phyloP scores from a whole-genome alignment of 305 asterid genomes.

The Galium porrigens region DNA sequence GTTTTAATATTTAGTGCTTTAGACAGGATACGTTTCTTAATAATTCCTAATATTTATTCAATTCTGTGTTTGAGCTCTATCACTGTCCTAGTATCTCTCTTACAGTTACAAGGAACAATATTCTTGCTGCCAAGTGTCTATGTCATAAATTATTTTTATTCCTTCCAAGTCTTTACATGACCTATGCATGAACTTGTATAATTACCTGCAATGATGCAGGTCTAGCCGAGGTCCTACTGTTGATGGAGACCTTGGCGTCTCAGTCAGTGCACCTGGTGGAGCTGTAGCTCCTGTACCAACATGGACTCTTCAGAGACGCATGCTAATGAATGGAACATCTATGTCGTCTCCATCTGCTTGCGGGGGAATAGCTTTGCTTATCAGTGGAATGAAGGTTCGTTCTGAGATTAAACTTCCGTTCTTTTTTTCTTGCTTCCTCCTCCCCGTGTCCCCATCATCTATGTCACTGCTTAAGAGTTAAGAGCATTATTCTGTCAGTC shows the following conservation, averaged over 20 bases:
- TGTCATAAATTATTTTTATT: background rate
- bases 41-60: background rate
- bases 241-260: conserved; percentile 94
- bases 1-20: background rate
- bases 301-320: conserved; percentile 94
- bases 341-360: conserved; percentile 98
- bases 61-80: background rate
- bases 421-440: background rate
- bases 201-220: conserved; percentile 46
- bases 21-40: background rate
- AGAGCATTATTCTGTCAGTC: conserved; percentile 44
- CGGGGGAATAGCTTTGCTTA: conserved; percentile 88
- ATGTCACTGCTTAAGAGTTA: conserved; percentile 21
- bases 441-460: background rate
- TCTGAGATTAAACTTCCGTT: conserved; percentile 10
- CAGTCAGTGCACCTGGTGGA: conserved; percentile 94
- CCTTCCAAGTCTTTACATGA: background rate
- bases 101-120: background rate
- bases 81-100: background rate
- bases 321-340: conserved; percentile 98
- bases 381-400: conserved; percentile 92
- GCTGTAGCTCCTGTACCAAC: conserved; percentile 99
- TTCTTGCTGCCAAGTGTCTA: background rate
- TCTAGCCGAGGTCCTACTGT: conserved; percentile 98
- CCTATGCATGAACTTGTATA: conserved; percentile 15